A percentile compares a stretch with the other conserved stretches of the same genome.
Evolutionary conservation across 148 eudicot species (phyloP).

Genomic region (Amaranthus palmeri): DNA sequence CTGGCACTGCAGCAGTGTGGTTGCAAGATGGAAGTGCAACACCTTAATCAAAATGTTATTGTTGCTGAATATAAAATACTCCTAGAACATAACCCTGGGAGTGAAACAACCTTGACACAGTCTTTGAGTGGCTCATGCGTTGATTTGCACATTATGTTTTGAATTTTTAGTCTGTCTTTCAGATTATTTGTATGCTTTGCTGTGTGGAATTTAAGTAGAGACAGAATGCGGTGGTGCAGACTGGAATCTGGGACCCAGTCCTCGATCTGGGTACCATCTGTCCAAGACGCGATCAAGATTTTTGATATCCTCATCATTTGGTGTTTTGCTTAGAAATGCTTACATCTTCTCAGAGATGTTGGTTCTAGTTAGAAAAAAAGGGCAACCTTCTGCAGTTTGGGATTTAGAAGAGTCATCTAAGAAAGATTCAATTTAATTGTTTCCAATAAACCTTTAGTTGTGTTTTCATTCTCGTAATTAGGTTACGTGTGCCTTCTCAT

Average conservation of each 20-base stretch:
- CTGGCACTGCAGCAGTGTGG: no score
- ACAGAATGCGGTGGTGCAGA: no score
- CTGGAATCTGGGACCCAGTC: no score
- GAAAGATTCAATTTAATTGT: neutral
- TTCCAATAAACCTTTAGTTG: neutral
- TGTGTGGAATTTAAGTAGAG: neutral
- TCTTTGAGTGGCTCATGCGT: no score
- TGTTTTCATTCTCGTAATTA: neutral
- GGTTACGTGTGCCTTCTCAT: neutral
- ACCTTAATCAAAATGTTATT: no score
- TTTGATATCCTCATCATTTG: neutral
- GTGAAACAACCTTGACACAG: neutral
- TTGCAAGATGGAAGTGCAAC: no score
- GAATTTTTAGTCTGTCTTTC: neutral
- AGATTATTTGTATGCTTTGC: neutral
- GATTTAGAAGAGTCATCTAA: neutral
- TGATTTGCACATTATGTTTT: neutral
- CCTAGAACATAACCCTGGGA: neutral
- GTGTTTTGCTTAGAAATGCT: neutral
- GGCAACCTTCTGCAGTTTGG: neutral
- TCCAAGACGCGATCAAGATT: no score
- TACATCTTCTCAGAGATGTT: neutral
- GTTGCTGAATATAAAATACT: no score
- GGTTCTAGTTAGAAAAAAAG: neutral
- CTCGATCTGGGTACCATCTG: no score